Evolutionary conservation across 2,329 filamentous ascomycete species (phyloP).

Genomic region (Septoria linicola): DNA sequence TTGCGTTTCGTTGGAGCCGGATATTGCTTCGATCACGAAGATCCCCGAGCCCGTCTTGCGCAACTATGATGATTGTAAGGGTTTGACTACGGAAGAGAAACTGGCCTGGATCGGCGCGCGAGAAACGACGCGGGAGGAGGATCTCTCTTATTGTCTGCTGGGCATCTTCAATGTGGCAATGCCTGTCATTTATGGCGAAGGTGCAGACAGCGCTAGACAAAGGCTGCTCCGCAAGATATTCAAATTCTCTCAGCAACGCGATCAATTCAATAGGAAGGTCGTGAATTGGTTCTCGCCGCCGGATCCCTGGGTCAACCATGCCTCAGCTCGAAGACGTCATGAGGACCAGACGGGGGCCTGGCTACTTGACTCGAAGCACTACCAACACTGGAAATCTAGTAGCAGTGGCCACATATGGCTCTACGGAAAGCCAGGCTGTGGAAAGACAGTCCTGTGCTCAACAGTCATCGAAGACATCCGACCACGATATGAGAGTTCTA

Average conservation of each 20-base stretch:
- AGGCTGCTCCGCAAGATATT: constrained; percentile 12
- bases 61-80: no score
- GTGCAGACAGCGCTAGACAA: constrained; percentile 13
- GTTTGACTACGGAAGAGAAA: no score
- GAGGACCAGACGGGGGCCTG: constrained; percentile 16
- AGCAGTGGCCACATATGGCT: constrained; percentile 23
- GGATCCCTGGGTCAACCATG: constrained; percentile 26
- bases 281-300: constrained; percentile 23
- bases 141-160: no score
- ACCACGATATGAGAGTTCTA: not conserved
- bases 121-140: no score
- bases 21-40: no score
- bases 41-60: no score
- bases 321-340: constrained; percentile 16
- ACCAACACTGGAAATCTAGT: constrained; percentile 22
- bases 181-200: no score
- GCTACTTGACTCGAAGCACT: constrained; percentile 21
- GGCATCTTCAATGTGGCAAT: no score
- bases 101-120: no score
- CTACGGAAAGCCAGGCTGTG: constrained; percentile 26
- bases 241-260: constrained; percentile 7
- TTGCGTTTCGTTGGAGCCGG: no score
- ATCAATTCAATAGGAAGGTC: constrained; percentile 20
- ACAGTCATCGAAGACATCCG: constrained; percentile 25
- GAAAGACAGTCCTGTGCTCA: constrained; percentile 30